phyloP scores from a whole-genome alignment of 371 early-diverging fungal species.

The Furculomyces boomerangus region DNA sequence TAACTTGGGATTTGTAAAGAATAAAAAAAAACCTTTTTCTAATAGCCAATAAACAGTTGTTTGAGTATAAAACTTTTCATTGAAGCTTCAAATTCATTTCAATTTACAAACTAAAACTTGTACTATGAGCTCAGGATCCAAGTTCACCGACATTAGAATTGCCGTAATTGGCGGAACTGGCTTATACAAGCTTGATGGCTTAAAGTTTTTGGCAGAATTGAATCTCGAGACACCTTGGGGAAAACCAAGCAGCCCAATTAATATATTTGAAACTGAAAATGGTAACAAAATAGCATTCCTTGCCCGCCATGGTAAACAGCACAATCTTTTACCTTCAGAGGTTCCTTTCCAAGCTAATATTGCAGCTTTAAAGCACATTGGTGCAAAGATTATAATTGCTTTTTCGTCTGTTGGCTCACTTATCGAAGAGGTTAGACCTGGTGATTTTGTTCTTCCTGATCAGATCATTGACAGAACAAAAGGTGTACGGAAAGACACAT shows the following conservation, averaged over 20 bases:
- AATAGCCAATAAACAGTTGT: too few species aligned
- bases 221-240: slow-evolving; percentile 85
- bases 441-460: slow-evolving; percentile 83
- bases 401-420: slow-evolving; percentile 89
- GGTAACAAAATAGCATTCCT: slow-evolving; percentile 86
- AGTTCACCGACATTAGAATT: slow-evolving; percentile 45
- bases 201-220: slow-evolving; percentile 63
- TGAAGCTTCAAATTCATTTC: not conserved
- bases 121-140: not conserved
- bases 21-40: too few species aligned
- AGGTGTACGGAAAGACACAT: slow-evolving; percentile 66
- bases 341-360: slow-evolving; percentile 92
- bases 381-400: slow-evolving; percentile 81
- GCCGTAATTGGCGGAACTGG: slow-evolving; percentile 92
- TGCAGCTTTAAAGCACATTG: slow-evolving; percentile 85
- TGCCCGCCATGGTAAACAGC: slow-evolving; percentile 88
- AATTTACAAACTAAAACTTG: too few species aligned
- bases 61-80: too few species aligned
- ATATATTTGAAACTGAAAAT: slow-evolving; percentile 42
- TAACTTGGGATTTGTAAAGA: too few species aligned
- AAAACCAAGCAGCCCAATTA: slow-evolving; percentile 24
- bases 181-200: slow-evolving; percentile 77
- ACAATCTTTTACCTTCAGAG: slow-evolving; percentile 70
- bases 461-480: slow-evolving; percentile 95
- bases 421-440: slow-evolving; percentile 79